phyloP scores from a whole-genome alignment of 352 stramenopile species.

The Globisporangium nagaii region DNA sequence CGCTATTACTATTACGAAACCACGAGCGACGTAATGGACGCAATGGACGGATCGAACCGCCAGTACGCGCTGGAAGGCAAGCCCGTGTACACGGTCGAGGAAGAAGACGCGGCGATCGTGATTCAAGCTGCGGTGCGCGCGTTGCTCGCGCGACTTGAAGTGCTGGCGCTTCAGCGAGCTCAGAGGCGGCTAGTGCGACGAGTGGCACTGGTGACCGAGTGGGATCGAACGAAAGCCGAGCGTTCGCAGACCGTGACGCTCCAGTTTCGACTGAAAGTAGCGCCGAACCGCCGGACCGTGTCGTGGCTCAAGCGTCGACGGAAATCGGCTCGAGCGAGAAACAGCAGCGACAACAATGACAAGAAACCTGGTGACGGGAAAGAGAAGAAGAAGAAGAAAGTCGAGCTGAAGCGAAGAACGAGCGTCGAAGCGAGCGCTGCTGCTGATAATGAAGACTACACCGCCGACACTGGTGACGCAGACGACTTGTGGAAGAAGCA shows the following conservation, averaged over 20 bases:
- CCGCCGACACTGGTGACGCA: background rate
- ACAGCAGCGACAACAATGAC: background rate
- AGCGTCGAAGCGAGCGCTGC: background rate
- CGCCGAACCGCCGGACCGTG: constrained; percentile 11
- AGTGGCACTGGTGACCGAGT: constrained; percentile 29
- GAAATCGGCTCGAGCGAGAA: background rate
- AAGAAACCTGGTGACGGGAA: background rate
- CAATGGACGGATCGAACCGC: background rate
- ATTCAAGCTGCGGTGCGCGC: constrained; percentile 40
- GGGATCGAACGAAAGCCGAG: constrained; percentile 30
- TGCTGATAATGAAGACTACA: background rate
- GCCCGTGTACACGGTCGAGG: constrained; percentile 53
- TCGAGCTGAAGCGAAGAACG: background rate
- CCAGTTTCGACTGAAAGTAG: constrained; percentile 11
- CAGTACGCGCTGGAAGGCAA: constrained; percentile 24
- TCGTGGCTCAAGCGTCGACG: constrained; percentile 16
- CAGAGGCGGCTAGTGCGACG: constrained; percentile 22
- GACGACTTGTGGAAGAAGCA: constrained; percentile 7
- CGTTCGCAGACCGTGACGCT: constrained; percentile 47
- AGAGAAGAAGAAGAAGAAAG: background rate
- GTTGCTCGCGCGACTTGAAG: constrained; percentile 32
- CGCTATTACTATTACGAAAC: constrained; percentile 34
- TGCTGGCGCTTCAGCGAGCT: constrained; percentile 21
- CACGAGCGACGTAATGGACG: background rate
- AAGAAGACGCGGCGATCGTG: constrained; percentile 41